Percentiles rank a stretch among this genome's conserved stretches.
Evolutionary conservation across 306 rosid species (phyloP).

Genomic region (Citrullus colocynthis): DNA sequence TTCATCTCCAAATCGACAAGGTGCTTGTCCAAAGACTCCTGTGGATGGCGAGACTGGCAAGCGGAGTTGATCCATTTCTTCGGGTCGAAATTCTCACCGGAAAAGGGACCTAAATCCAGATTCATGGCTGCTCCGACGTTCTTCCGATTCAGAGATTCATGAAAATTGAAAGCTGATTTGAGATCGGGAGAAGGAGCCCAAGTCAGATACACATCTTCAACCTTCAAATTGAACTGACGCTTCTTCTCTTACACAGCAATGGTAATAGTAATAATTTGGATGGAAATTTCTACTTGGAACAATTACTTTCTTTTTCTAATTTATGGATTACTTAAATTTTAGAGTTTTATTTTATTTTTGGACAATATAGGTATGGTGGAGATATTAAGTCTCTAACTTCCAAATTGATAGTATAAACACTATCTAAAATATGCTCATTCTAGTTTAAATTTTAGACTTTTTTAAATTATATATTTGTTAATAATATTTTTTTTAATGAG

Average conservation of each 20-base stretch:
- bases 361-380: no score
- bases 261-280: neutral
- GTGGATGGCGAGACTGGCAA: constrained; percentile 73
- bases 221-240: neutral
- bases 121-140: constrained; percentile 24
- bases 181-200: neutral
- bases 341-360: no score
- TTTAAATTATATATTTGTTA: no score
- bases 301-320: neutral
- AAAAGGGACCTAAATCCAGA: constrained; percentile 92
- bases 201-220: neutral
- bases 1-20: constrained; percentile 82
- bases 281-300: neutral
- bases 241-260: neutral
- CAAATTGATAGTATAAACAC: no score
- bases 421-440: no score
- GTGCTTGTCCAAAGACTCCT: constrained; percentile 74
- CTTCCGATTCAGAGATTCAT: neutral
- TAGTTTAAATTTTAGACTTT: no score
- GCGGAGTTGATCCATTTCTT: constrained; percentile 96
- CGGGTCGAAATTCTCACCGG: constrained; percentile 66
- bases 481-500: no score
- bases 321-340: neutral
- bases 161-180: neutral
- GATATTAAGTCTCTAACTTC: no score